A percentile compares a stretch with the other conserved stretches of the same genome.
phyloP scores from a whole-genome alignment of 306 rosid genomes.

The Elaeagnus macrophylla region DNA sequence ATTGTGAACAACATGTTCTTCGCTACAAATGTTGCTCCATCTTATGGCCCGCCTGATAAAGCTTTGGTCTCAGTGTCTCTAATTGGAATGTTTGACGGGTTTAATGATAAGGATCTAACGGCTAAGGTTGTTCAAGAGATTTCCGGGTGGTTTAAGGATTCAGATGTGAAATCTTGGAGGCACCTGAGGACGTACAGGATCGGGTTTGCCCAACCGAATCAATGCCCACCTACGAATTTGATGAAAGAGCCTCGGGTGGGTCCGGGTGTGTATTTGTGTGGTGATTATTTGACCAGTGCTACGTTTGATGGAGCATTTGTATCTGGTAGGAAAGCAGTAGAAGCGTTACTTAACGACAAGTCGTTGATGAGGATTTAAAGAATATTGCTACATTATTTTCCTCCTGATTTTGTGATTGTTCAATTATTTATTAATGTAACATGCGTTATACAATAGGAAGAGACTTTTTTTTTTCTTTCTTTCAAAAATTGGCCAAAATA shows the following conservation, averaged over 20 bases:
- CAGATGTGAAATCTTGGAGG: constrained; percentile 47
- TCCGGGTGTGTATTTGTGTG: constrained; percentile 57
- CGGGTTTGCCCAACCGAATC: constrained; percentile 78
- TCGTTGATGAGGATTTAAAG: background rate
- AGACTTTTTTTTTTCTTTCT: too few relatives aligned
- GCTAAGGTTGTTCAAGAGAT: constrained; percentile 44
- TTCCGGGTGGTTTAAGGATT: constrained; percentile 51
- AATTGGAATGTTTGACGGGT: constrained; percentile 41
- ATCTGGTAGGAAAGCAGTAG: constrained; percentile 78
- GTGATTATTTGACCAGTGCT: constrained; percentile 69
- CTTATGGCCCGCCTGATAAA: constrained; percentile 57
- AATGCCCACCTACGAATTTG: constrained; percentile 54
- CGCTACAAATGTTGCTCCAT: constrained; percentile 69
- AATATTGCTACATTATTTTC: too few relatives aligned
- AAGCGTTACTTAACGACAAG: constrained; percentile 53
- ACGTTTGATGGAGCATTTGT: constrained; percentile 85
- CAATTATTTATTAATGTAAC: too few relatives aligned
- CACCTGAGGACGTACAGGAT: constrained; percentile 63
- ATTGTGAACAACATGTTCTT: constrained; percentile 89
- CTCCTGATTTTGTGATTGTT: too few relatives aligned
- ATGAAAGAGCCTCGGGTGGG: constrained; percentile 41
- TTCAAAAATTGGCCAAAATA: too few relatives aligned
- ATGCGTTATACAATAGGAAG: too few relatives aligned
- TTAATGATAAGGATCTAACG: constrained; percentile 35
- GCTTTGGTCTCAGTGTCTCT: constrained; percentile 59